Evolutionary conservation across 1,139 yeast genomes (phyloP).

Genomic region (Kodamaea fungicola): DNA sequence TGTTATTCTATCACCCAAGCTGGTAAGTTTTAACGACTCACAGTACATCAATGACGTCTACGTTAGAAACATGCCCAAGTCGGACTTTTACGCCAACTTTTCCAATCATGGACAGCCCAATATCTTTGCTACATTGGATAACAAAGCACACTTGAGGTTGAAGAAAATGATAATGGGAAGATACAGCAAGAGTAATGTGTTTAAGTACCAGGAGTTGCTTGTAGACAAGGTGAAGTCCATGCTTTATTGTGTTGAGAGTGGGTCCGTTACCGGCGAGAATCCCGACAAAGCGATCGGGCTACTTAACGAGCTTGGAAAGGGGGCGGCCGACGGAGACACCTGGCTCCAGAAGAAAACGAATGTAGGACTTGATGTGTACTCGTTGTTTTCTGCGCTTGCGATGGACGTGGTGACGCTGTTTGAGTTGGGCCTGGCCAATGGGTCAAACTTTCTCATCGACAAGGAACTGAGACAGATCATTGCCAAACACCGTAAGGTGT

Average conservation of each 20-base stretch:
- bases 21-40: constrained; percentile 51
- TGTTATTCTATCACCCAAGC: constrained; percentile 59
- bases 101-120: constrained; percentile 56
- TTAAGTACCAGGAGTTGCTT: constrained; percentile 23
- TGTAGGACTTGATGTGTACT: constrained; percentile 53
- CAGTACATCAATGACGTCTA: constrained; percentile 55
- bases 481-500: constrained; percentile 48
- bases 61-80: constrained; percentile 55
- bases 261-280: constrained; percentile 30
- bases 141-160: constrained; percentile 46
- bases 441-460: constrained; percentile 38
- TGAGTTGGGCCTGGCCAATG: constrained; percentile 51
- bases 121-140: constrained; percentile 55
- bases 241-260: constrained; percentile 22
- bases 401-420: constrained; percentile 67
- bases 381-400: constrained; percentile 65
- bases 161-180: constrained; percentile 46
- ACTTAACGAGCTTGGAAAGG: constrained; percentile 35
- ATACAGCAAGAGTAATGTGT: constrained; percentile 47
- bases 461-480: constrained; percentile 43
- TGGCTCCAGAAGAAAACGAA: constrained; percentile 29
- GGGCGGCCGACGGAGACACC: constrained; percentile 18
- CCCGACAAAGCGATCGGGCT: constrained; percentile 37
- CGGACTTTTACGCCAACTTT: constrained; percentile 60
- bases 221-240: constrained; percentile 25